Percentiles rank a stretch among this genome's conserved stretches.
These are phyloP conservation scores for Boletus barrowsii DNA, from an alignment of 768 basidiomycete genomes.

Conservation along the genomic window DNA sequence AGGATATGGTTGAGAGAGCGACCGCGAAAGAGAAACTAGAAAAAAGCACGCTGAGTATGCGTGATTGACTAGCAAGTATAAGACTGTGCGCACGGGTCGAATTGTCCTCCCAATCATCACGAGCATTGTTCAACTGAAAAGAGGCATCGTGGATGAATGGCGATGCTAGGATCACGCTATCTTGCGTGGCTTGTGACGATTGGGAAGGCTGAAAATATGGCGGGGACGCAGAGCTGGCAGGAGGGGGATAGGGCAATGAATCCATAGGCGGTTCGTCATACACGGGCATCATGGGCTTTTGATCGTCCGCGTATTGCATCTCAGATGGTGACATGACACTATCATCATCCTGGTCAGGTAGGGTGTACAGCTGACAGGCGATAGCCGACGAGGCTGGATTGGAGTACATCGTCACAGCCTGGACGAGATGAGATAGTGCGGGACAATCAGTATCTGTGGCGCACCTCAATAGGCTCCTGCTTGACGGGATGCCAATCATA, in stretches of 20 bases:
- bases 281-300: slow-evolving; percentile 2
- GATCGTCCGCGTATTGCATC: slow-evolving; percentile 12
- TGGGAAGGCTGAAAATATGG: slow-evolving; percentile 17
- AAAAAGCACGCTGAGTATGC: slow-evolving; percentile 16
- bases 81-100: slow-evolving; percentile 1
- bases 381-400: slow-evolving; percentile 12
- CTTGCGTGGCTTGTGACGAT: slow-evolving; percentile 10
- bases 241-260: slow-evolving; percentile 30
- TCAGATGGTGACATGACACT: neutral
- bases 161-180: slow-evolving; percentile 9
- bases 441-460: neutral
- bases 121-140: slow-evolving; percentile 1
- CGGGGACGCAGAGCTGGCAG: slow-evolving; percentile 18
- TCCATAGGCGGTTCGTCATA: slow-evolving; percentile 31
- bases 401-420: slow-evolving; percentile 10
- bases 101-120: slow-evolving; percentile 25
- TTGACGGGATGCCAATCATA: slow-evolving; percentile 24
- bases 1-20: slow-evolving; percentile 11
- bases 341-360: slow-evolving; percentile 15
- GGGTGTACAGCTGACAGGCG: slow-evolving; percentile 16
- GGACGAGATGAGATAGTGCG: slow-evolving; percentile 6
- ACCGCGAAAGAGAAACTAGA: slow-evolving; percentile 7
- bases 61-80: slow-evolving; percentile 14
- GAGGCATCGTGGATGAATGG: slow-evolving; percentile 14
- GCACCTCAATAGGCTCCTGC: slow-evolving; percentile 27